Evolutionary conservation across 106 monocot genomes (phyloP).

Genomic region (Triglochin maritima): DNA sequence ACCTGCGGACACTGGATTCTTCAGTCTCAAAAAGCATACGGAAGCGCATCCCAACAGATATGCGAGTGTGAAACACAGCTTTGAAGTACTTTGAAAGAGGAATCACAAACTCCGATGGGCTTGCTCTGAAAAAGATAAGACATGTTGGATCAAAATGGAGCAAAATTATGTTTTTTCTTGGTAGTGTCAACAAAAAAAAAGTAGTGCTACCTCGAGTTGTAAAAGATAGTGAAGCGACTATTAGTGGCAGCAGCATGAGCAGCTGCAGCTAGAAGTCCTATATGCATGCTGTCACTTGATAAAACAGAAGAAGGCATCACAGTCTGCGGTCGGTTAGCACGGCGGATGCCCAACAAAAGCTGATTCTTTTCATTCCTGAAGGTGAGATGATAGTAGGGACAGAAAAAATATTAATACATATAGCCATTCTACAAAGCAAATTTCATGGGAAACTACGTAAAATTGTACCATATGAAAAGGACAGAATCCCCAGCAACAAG

Average conservation of each 20-base stretch:
- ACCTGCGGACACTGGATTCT: slow-evolving; percentile 75
- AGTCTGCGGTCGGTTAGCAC: slow-evolving; percentile 85
- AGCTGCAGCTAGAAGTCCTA: slow-evolving; percentile 90
- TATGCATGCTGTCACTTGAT: slow-evolving; percentile 98
- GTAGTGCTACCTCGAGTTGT: slow-evolving; percentile 60
- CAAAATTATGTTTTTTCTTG: not conserved
- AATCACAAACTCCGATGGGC: slow-evolving; percentile 86
- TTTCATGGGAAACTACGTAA: not conserved
- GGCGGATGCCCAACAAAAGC: slow-evolving; percentile 67
- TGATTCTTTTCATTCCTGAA: slow-evolving; percentile 86
- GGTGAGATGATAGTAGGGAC: not conserved
- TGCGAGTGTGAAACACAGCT: slow-evolving; percentile 69
- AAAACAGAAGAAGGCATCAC: slow-evolving; percentile 87
- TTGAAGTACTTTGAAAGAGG: slow-evolving; percentile 79
- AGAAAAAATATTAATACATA: not conserved
- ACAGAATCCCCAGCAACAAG: slow-evolving; percentile 95
- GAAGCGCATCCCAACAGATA: slow-evolving; percentile 88
- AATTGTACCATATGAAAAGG: slow-evolving; percentile 70
- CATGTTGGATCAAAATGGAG: not conserved
- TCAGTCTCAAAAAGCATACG: slow-evolving; percentile 94
- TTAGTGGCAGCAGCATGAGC: slow-evolving; percentile 92
- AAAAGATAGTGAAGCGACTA: slow-evolving; percentile 87
- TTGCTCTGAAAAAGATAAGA: slow-evolving; percentile 37
- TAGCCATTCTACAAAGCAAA: too few relatives aligned
- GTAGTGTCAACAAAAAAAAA: not conserved